A percentile compares a stretch with the other conserved stretches of the same genome.
These are phyloP conservation scores for Nepenthes alata DNA, from an alignment of 179 eudicot species.

Conservation along the genomic window DNA sequence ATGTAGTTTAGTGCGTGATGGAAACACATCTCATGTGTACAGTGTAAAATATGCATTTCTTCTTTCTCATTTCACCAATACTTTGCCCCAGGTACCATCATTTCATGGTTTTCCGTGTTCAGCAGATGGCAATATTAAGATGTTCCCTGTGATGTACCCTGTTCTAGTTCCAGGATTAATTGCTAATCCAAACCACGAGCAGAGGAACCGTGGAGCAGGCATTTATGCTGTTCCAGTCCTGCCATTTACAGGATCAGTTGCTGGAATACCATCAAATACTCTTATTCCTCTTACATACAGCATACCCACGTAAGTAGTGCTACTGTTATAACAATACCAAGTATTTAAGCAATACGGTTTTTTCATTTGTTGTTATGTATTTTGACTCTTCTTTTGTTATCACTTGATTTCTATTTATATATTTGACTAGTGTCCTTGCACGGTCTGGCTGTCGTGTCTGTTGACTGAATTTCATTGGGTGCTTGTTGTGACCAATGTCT, in stretches of 20 bases:
- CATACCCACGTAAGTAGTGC: slow-evolving; percentile 67
- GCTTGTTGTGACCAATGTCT: no score
- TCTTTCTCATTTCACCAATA: slow-evolving; percentile 1
- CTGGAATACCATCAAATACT: slow-evolving; percentile 59
- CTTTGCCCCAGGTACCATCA: slow-evolving; percentile 33
- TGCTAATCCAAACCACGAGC: slow-evolving; percentile 52
- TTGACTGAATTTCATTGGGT: no score
- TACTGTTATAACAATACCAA: no score
- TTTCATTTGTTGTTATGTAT: not conserved
- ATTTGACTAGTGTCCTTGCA: no score
- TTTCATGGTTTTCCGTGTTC: slow-evolving; percentile 24
- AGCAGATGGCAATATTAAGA: slow-evolving; percentile 43
- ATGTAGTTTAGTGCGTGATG: no score
- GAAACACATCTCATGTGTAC: no score
- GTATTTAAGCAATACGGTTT: slow-evolving; percentile 1
- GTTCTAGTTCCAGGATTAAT: slow-evolving; percentile 47
- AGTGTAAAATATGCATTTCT: no score
- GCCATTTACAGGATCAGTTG: slow-evolving; percentile 47
- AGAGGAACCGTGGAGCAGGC: slow-evolving; percentile 70
- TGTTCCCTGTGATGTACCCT: slow-evolving; percentile 73
- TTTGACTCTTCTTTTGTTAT: not conserved
- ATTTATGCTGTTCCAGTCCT: slow-evolving; percentile 75
- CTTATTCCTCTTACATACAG: slow-evolving; percentile 90
- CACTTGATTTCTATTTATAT: no score
- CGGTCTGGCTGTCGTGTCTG: no score